phyloP scores from a whole-genome alignment of 2,329 filamentous ascomycete genomes.

The Colletotrichum graminicola region DNA sequence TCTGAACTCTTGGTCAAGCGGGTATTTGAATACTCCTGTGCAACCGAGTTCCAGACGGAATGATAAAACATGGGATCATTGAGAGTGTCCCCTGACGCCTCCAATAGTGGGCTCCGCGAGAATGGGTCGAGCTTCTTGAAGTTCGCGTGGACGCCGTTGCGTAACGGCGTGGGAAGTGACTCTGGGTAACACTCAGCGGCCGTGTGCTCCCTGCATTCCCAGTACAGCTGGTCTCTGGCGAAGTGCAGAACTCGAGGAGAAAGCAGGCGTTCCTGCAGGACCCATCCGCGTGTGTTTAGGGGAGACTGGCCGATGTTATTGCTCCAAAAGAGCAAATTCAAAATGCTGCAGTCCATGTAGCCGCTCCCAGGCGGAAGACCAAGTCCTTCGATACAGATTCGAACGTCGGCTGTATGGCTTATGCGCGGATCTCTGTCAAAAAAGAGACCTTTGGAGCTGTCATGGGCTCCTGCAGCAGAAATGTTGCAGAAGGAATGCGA shows the following conservation, averaged over 20 bases:
- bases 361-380: not conserved
- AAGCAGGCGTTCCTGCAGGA: slow-evolving; percentile 18
- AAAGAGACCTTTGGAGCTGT: slow-evolving; percentile 35
- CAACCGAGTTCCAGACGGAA: not conserved
- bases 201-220: slow-evolving; percentile 23
- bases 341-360: slow-evolving; percentile 7
- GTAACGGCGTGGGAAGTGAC: not conserved
- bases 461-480: slow-evolving; percentile 37
- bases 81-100: rapidly evolving
- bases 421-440: not conserved
- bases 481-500: slow-evolving; percentile 43
- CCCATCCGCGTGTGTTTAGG: slow-evolving; percentile 28
- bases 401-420: not conserved
- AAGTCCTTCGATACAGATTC: not conserved
- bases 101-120: rapidly evolving
- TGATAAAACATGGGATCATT: not conserved
- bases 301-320: not conserved
- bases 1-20: not conserved
- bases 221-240: slow-evolving; percentile 15
- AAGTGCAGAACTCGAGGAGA: slow-evolving; percentile 23
- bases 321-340: slow-evolving; percentile 4
- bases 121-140: slow-evolving; percentile 10
- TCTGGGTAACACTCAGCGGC: slow-evolving; percentile 25
- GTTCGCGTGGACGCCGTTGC: not conserved
- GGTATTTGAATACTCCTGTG: not conserved